Percentiles rank a stretch among this genome's conserved stretches.
phyloP scores from a whole-genome alignment of 768 basidiomycete genomes.

The Naganishia randhawae region DNA sequence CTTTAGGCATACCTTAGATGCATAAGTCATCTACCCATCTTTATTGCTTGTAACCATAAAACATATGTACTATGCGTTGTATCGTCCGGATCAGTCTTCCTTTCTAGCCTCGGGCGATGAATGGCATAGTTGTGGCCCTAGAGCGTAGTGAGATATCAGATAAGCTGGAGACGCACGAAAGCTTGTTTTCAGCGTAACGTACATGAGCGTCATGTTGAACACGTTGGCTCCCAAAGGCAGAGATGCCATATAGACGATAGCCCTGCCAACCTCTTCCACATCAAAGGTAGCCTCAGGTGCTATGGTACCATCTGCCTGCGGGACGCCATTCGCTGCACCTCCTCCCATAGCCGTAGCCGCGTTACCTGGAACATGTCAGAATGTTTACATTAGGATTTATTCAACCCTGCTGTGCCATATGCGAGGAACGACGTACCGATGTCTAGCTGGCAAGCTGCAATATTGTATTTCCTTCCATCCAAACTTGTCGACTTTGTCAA shows the following conservation, averaged over 20 bases:
- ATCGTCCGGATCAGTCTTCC: neutral
- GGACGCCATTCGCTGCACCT: conserved; percentile 55
- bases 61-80: conserved; percentile 13
- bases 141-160: neutral
- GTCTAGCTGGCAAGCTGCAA: conserved; percentile 76
- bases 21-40: neutral
- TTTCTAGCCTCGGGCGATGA: conserved; percentile 41
- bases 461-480: conserved; percentile 69
- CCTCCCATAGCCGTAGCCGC: conserved; percentile 64
- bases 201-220: conserved; percentile 72
- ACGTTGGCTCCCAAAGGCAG: conserved; percentile 69
- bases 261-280: conserved; percentile 66
- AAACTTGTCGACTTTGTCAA: conserved; percentile 72
- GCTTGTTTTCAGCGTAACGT: conserved; percentile 37
- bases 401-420: neutral
- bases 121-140: conserved; percentile 48
- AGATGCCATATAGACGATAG: conserved; percentile 67
- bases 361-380: conserved; percentile 51
- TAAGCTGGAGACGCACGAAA: neutral
- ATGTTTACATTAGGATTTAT: neutral
- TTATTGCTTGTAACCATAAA: conserved; percentile 4
- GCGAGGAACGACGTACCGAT: conserved; percentile 57
- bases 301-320: conserved; percentile 66
- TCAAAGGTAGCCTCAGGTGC: conserved; percentile 65
- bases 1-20: neutral